Evolutionary conservation across 768 basidiomycete species (phyloP).

Genomic region (Leccinum pellstonianum): DNA sequence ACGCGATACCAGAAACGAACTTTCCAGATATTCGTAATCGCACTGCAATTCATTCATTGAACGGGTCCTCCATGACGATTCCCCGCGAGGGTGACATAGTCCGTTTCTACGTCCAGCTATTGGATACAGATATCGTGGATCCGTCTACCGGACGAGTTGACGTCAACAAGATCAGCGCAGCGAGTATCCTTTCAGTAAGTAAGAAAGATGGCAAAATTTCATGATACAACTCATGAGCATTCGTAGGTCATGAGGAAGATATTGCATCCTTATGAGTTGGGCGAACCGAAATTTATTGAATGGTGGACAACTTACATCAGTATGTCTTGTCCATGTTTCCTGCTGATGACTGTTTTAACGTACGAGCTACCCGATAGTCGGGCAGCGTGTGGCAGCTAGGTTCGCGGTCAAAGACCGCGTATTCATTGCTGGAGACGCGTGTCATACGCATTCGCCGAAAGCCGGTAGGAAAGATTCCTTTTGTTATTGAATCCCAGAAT

Average conservation of each 20-base stretch:
- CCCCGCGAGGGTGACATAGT: constrained; percentile 69
- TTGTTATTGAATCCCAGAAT: background rate
- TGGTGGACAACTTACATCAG: constrained; percentile 78
- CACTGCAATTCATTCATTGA: constrained; percentile 63
- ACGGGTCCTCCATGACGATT: constrained; percentile 71
- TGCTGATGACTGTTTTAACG: background rate
- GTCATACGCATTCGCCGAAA: constrained; percentile 68
- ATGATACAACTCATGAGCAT: background rate
- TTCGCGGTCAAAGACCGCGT: constrained; percentile 62
- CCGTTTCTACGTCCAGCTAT: constrained; percentile 69
- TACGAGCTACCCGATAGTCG: constrained; percentile 42
- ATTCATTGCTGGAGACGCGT: constrained; percentile 78
- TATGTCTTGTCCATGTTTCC: constrained; percentile 30
- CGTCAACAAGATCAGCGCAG: constrained; percentile 48
- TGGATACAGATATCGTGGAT: constrained; percentile 45
- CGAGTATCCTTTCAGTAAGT: constrained; percentile 52
- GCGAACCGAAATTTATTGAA: constrained; percentile 48
- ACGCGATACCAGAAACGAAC: constrained; percentile 66
- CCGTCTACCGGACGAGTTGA: constrained; percentile 50
- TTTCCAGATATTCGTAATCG: constrained; percentile 75
- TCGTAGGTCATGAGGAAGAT: constrained; percentile 53
- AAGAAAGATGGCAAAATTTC: too few relatives aligned
- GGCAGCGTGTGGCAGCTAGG: constrained; percentile 68
- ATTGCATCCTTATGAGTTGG: constrained; percentile 54
- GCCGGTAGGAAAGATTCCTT: constrained; percentile 40